Base-by-base conservation (phyloP, 495 filamentous ascomycete genomes). In the Melanomma pulvis-pyrius region DNA sequence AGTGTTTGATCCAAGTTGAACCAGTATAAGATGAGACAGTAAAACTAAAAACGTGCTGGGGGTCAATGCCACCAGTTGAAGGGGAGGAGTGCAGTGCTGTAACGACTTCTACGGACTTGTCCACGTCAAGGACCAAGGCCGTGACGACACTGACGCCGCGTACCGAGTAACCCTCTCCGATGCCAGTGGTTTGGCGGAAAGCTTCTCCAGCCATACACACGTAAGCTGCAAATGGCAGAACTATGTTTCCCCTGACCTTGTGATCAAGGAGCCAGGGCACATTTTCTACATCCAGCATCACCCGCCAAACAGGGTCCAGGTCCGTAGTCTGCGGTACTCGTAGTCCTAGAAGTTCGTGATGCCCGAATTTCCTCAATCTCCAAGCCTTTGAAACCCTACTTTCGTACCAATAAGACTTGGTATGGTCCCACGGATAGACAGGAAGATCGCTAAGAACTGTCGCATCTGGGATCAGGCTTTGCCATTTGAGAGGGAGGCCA, bases 151-250 rank as follows among this genome's bases (percentile, higher is more conserved):
- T n/a, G 17, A 53, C 29, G 28, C 53, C 2, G 1, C 41, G 39
- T 2, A 66, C 15, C 2, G 2, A 6, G n/a, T 28, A 59, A 15
- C 52, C 30, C 1, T 51, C 29, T 13, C 60, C 44, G 1, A 44
- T 19, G 4, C 17, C 44, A 28, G 17, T 66, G 1, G 60, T 24
- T 44, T 66, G 63, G 1, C 56, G 26, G 3, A 53, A 11, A 11
- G 54, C 63, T 25, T 66, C 56, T 1, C 25, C 63, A 60, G 44
- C 55, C 24, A 67, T 67, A 11, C 9, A 39, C 6, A 67, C 30
- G 47, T 60, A 67, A 5, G 2, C 63, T 0, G 63, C 29, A 46
- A 53, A 44, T 1, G 63, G 63, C 24, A 67, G 61, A 3, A 67
- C 47, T 1, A 67, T 54, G 22, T 53, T 9, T 24, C 29, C 64